These are phyloP conservation scores for Geopyxis carbonaria DNA, from an alignment of 495 filamentous ascomycete genomes.

Conservation along the genomic window DNA sequence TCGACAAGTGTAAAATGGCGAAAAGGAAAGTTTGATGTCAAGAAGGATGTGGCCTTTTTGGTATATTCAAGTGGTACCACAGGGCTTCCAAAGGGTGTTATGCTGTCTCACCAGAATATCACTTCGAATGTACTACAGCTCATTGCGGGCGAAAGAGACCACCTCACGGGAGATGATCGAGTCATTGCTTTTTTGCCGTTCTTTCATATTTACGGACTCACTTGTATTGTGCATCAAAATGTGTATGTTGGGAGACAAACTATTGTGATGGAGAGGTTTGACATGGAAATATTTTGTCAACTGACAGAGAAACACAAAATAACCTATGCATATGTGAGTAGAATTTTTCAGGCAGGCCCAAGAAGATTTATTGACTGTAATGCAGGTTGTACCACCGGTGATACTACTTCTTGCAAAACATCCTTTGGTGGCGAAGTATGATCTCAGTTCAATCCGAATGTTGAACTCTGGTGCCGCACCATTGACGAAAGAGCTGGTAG, in stretches of 20 bases:
- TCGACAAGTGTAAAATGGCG: constrained; percentile 31
- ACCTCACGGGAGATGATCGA: constrained; percentile 47
- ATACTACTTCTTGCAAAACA: constrained; percentile 66
- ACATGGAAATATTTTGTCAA: constrained; percentile 58
- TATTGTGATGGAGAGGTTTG: constrained; percentile 70
- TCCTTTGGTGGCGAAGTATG: constrained; percentile 56
- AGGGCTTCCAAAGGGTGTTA: constrained; percentile 83
- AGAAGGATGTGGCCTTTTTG: constrained; percentile 47
- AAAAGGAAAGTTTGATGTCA: constrained; percentile 32
- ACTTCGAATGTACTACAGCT: constrained; percentile 47
- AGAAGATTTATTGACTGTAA: too few species aligned
- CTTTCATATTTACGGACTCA: constrained; percentile 71
- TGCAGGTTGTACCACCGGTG: constrained; percentile 78
- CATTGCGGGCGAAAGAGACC: constrained; percentile 38
- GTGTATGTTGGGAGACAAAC: constrained; percentile 51
- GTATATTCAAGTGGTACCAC: constrained; percentile 86
- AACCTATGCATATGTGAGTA: constrained; percentile 62
- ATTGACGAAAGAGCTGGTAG: constrained; percentile 63
- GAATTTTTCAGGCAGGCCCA: too few species aligned
- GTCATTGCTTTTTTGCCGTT: constrained; percentile 75
- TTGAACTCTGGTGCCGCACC: constrained; percentile 84
- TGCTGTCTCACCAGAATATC: constrained; percentile 69
- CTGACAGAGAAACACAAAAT: constrained; percentile 57
- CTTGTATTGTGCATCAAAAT: constrained; percentile 38
- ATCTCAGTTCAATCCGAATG: constrained; percentile 64